These are phyloP conservation scores for Pichia scutulata DNA, from an alignment of 805 yeast species.

Conservation along the genomic window DNA sequence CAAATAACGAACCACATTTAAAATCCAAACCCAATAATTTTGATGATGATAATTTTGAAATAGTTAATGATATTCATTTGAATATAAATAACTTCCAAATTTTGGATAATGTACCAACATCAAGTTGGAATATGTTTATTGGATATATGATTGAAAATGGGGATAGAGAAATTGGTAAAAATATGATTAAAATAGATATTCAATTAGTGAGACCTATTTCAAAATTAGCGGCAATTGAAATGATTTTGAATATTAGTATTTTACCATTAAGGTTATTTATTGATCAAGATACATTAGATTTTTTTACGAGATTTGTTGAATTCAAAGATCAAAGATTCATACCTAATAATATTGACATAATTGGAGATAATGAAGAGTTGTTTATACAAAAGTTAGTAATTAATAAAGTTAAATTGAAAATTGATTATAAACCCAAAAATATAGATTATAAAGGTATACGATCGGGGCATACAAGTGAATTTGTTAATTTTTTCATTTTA, in stretches of 20 bases:
- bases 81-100: conserved; percentile 49
- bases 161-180: conserved; percentile 59
- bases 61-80: conserved; percentile 43
- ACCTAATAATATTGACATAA: conserved; percentile 27
- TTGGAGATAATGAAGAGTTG: conserved; percentile 54
- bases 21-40: conserved; percentile 18
- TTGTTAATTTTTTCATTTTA: conserved; percentile 79
- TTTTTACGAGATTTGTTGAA: conserved; percentile 68
- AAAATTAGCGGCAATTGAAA: conserved; percentile 60
- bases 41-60: conserved; percentile 31
- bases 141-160: conserved; percentile 64
- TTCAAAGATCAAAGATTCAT: conserved; percentile 68
- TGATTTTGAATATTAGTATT: conserved; percentile 43
- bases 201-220: conserved; percentile 59
- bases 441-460: conserved; percentile 77
- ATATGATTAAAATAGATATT: conserved; percentile 49
- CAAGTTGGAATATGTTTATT: conserved; percentile 84
- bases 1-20: conserved; percentile 32
- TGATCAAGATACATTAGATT: conserved; percentile 91
- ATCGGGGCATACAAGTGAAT: conserved; percentile 80
- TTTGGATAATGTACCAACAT: conserved; percentile 72
- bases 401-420: conserved; percentile 48
- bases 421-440: conserved; percentile 90
- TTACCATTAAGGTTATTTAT: conserved; percentile 77
- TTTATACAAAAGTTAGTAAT: conserved; percentile 66